Base-by-base conservation (phyloP, 2,329 filamentous ascomycete genomes). In the Cladosporium oxysporum region DNA sequence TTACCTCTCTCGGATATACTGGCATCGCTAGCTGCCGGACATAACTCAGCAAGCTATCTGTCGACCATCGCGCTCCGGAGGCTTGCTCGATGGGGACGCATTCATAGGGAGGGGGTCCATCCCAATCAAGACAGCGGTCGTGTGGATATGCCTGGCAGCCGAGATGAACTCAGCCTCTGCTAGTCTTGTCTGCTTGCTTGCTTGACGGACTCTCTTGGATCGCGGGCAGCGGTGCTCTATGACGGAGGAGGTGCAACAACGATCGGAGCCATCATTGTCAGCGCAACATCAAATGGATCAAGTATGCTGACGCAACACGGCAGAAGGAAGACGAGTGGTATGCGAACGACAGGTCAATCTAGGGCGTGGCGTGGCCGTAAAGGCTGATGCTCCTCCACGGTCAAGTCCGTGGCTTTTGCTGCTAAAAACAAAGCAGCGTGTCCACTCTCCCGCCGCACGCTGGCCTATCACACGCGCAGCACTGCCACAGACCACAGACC, bases 381-480 rank as follows among this genome's bases (percentile, higher is more conserved):
- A 41, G 55, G n/a, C 31, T 23, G 21, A 41, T 41, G 55, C 33
- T 58, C 55, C 55, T 58, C 33, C 31, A 41, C 55, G 55, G 55
- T 58, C 31, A 58, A 26, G 55, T 58, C 55, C 55, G 55, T 58
- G 31, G 31, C 33, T 16, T 23, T 14, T 58, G 31, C 31, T 41
- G 55, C 55, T 58, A 58, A 58, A 37, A 58, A 37, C 31, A 58
- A 37, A 26, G 49, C 41, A 47, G 28, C 52, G 52, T 55, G 10
- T 41, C 21, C 55, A 26, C 55, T 58, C 16, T 26, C n/a, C 49
- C 10, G 41, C n/a, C 41, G 41, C 23, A 29, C 49, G 49, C 55
- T 3, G 29, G 33, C 55, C 55, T 37, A 58, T 58, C 55, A 58
- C 31, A 28, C 8, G 18, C n/a, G 3, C n/a, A n/a, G 12, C n/a